Evolutionary conservation across 176 grass and related monocot species (phyloP).

Genomic region (Raddia guianensis): DNA sequence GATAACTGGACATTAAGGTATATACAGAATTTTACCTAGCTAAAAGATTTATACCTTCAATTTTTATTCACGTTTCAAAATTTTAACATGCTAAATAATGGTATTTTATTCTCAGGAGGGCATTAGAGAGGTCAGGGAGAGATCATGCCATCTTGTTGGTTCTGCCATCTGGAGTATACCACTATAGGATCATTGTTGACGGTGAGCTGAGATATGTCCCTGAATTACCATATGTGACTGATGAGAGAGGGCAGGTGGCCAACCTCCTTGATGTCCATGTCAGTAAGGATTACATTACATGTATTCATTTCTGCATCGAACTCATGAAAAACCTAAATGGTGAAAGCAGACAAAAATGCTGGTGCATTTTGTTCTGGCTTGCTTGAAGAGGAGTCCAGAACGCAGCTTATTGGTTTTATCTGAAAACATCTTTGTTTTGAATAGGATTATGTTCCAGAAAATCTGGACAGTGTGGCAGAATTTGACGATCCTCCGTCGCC

Average conservation of each 20-base stretch:
- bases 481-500: slow-evolving; percentile 80
- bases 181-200: slow-evolving; percentile 78
- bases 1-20: slow-evolving; percentile 92
- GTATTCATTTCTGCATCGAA: slow-evolving; percentile 34
- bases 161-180: slow-evolving; percentile 76
- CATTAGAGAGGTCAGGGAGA: slow-evolving; percentile 68
- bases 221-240: slow-evolving; percentile 60
- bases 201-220: slow-evolving; percentile 59
- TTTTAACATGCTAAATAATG: slow-evolving; percentile 8
- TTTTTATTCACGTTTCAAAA: neutral
- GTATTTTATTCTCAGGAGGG: slow-evolving; percentile 48
- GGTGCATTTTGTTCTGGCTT: slow-evolving; percentile 26
- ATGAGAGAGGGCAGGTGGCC: slow-evolving; percentile 60
- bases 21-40: neutral
- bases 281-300: slow-evolving; percentile 47
- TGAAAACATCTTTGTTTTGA: slow-evolving; percentile 37
- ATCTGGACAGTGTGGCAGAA: slow-evolving; percentile 65
- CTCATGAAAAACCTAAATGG: neutral
- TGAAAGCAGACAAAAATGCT: slow-evolving; percentile 14
- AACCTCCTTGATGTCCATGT: slow-evolving; percentile 95
- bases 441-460: slow-evolving; percentile 84
- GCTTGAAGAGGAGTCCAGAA: neutral
- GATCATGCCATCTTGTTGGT: slow-evolving; percentile 71
- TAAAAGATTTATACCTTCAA: neutral
- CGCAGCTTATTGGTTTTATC: slow-evolving; percentile 5